Evolutionary conservation across 129 eudicot species (phyloP).

Genomic region (Lactuca saligna): DNA sequence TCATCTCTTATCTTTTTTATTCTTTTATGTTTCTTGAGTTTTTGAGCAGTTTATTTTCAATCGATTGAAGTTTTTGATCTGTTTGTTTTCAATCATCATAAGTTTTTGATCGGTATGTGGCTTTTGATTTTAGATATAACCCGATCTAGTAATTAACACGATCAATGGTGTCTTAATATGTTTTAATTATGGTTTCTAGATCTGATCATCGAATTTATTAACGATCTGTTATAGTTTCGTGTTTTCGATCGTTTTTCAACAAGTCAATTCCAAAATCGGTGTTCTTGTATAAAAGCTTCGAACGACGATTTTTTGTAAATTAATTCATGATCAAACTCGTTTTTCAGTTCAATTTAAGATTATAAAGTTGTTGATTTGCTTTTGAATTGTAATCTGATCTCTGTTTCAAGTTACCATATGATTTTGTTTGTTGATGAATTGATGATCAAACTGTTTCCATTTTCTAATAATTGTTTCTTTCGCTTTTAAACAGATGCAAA

Average conservation of each 20-base stretch:
- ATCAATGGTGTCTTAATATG: neutral
- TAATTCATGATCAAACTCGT: neutral
- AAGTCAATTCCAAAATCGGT: neutral
- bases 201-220: neutral
- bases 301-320: neutral
- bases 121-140: neutral
- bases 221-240: neutral
- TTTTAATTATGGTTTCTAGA: neutral
- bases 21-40: neutral
- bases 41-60: neutral
- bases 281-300: neutral
- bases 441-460: neutral
- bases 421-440: neutral
- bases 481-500: neutral
- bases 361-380: neutral
- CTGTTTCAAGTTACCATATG: neutral
- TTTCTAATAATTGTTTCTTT: neutral
- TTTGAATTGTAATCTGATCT: neutral
- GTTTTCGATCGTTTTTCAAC: neutral
- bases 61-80: neutral
- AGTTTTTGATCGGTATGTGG: neutral
- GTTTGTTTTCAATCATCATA: neutral
- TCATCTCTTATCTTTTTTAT: neutral
- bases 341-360: neutral
- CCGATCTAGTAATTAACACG: neutral